Percentiles rank a stretch among this genome's conserved stretches.
phyloP scores from a whole-genome alignment of 495 filamentous ascomycete genomes.

The Stereocaulon alpinum region DNA sequence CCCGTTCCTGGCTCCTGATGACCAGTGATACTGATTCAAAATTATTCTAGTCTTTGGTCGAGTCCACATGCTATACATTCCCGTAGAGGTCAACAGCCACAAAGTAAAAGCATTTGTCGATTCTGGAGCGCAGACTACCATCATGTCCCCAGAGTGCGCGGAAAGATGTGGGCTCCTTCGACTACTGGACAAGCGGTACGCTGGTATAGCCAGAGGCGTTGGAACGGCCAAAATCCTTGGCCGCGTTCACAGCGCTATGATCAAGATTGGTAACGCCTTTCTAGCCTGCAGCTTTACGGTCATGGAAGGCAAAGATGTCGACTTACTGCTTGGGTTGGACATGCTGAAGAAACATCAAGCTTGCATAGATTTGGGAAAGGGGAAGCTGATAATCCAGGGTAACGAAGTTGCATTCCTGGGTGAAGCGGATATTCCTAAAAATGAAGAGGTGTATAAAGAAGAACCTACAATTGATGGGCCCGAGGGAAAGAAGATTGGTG shows the following conservation, averaged over 20 bases:
- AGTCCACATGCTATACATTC: constrained; percentile 93
- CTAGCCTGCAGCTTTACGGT: constrained; percentile 96
- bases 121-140: constrained; percentile 93
- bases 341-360: constrained; percentile 95
- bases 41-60: constrained; percentile 66
- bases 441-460: constrained; percentile 57
- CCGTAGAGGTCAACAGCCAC: constrained; percentile 86
- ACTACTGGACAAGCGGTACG: constrained; percentile 83
- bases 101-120: constrained; percentile 95
- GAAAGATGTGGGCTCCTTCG: constrained; percentile 93
- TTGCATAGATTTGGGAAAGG: constrained; percentile 72
- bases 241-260: constrained; percentile 85
- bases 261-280: constrained; percentile 81
- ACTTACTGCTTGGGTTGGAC: constrained; percentile 85
- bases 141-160: constrained; percentile 93
- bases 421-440: constrained; percentile 84
- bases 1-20: not conserved
- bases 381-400: constrained; percentile 75
- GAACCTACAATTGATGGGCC: constrained; percentile 84
- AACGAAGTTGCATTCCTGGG: constrained; percentile 82
- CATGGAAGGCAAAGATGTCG: constrained; percentile 98
- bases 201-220: constrained; percentile 84
- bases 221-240: constrained; percentile 91
- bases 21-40: constrained; percentile 19
- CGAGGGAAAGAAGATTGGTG: constrained; percentile 75